Percentiles rank a stretch among this genome's conserved stretches.
phyloP scores from a whole-genome alignment of 805 yeast genomes.

The Candida bentonensis region DNA sequence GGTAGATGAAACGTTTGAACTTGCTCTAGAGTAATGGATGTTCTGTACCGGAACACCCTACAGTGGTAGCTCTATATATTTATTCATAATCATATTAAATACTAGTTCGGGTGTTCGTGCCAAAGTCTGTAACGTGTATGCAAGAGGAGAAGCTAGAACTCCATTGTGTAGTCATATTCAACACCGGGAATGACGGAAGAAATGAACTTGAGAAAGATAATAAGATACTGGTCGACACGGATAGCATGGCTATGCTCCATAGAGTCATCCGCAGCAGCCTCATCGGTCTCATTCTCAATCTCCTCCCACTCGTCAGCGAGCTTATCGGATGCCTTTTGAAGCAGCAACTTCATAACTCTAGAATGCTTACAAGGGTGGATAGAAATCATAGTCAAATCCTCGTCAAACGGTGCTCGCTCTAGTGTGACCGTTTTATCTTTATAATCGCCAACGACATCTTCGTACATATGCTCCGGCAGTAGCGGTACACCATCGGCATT shows the following conservation, averaged over 20 bases:
- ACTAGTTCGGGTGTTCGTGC: constrained; percentile 1
- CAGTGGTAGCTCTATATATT: too few species aligned
- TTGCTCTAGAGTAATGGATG: too few species aligned
- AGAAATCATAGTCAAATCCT: constrained; percentile 61
- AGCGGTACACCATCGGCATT: constrained; percentile 73
- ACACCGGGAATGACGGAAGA: constrained; percentile 97
- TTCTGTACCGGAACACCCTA: too few species aligned
- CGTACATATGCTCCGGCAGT: constrained; percentile 82
- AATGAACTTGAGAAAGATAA: constrained; percentile 83
- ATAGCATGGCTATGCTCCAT: constrained; percentile 42
- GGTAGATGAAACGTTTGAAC: not conserved
- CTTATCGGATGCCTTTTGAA: constrained; percentile 51
- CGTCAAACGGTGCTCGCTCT: constrained; percentile 77
- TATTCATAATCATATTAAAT: not conserved
- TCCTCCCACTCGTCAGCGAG: constrained; percentile 11
- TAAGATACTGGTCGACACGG: constrained; percentile 80
- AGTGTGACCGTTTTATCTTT: constrained; percentile 93
- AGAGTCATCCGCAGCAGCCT: constrained; percentile 36
- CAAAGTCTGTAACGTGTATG: not conserved
- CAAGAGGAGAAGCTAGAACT: constrained; percentile 26
- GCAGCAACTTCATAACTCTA: constrained; percentile 78
- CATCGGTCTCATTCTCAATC: constrained; percentile 9
- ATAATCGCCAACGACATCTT: constrained; percentile 84
- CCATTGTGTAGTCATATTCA: constrained; percentile 98
- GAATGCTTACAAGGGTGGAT: constrained; percentile 97